These are phyloP conservation scores for Leccinum subtestaceum DNA, from an alignment of 768 basidiomycete species.

Conservation along the genomic window DNA sequence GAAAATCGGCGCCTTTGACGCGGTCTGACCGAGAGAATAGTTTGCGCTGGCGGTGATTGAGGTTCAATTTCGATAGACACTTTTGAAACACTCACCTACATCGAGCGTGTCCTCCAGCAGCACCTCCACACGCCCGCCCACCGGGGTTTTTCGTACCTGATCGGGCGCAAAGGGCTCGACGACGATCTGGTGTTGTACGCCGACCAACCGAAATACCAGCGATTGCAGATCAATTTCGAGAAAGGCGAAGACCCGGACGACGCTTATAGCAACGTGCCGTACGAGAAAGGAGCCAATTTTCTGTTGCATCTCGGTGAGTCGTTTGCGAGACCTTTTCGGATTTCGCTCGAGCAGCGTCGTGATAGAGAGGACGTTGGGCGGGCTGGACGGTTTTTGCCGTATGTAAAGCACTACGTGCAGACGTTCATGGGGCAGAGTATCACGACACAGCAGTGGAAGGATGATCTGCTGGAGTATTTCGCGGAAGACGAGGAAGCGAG, in stretches of 20 bases:
- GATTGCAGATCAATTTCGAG: too few relatives aligned
- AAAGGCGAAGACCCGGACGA: constrained; percentile 59
- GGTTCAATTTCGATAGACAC: neutral
- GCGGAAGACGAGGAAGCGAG: constrained; percentile 49
- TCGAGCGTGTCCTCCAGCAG: too few relatives aligned
- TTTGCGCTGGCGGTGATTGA: constrained; percentile 63
- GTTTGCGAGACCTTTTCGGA: neutral
- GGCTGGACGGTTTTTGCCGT: constrained; percentile 71
- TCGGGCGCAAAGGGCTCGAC: too few relatives aligned
- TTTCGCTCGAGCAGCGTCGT: neutral
- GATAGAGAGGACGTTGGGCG: constrained; percentile 15
- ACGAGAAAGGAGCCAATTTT: constrained; percentile 89
- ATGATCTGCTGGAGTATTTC: constrained; percentile 73
- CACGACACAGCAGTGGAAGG: constrained; percentile 80
- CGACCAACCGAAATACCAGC: too few relatives aligned
- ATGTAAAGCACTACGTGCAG: constrained; percentile 76
- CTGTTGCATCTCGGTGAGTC: constrained; percentile 72
- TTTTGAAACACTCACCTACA: constrained; percentile 21
- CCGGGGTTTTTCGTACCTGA: too few relatives aligned
- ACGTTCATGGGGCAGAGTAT: constrained; percentile 83
- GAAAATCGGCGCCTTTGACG: constrained; percentile 96
- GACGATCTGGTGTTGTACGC: too few relatives aligned
- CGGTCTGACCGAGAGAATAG: constrained; percentile 91
- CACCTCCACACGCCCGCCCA: too few relatives aligned
- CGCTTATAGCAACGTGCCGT: constrained; percentile 72